Percentiles rank a stretch among this genome's conserved stretches.
Evolutionary conservation across 1,139 yeast species (phyloP).

Genomic region (Taphrina communis): DNA sequence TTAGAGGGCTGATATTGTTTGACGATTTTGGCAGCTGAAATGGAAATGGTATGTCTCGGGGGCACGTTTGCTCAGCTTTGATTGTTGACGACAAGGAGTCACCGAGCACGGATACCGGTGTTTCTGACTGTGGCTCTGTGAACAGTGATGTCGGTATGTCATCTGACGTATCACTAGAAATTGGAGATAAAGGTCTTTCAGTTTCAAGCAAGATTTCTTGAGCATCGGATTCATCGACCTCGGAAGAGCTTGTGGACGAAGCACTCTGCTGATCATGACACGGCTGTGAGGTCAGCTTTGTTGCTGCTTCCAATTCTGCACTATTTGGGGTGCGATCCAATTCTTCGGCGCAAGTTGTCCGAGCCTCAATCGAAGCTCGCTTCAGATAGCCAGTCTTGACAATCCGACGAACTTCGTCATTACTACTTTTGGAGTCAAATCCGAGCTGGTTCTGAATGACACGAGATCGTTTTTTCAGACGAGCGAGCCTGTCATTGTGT

Average conservation of each 20-base stretch:
- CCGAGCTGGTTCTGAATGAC: conserved; percentile 24
- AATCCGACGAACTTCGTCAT: conserved; percentile 15
- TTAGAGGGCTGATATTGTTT: conserved; percentile 27
- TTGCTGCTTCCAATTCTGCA: neutral
- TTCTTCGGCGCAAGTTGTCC: neutral
- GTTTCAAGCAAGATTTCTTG: neutral
- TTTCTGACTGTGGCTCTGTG: neutral
- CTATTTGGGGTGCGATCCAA: neutral
- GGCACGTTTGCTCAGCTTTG: neutral
- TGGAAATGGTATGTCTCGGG: conserved; percentile 13
- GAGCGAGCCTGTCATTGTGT: neutral
- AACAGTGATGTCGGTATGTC: conserved; percentile 15
- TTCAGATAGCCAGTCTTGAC: conserved; percentile 26
- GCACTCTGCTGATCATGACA: neutral
- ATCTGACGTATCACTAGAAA: conserved; percentile 3
- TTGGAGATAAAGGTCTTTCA: neutral
- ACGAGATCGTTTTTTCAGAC: conserved; percentile 30
- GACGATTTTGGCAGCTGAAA: conserved; percentile 26
- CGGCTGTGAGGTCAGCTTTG: neutral
- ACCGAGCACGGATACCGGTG: neutral
- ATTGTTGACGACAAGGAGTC: neutral
- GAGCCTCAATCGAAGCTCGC: conserved; percentile 12
- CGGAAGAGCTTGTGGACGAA: neutral
- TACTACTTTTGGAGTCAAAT: conserved; percentile 8
- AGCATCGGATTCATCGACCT: conserved; percentile 9